phyloP scores from a whole-genome alignment of 2,329 filamentous ascomycete species.

The Alternaria angustiovoidea region DNA sequence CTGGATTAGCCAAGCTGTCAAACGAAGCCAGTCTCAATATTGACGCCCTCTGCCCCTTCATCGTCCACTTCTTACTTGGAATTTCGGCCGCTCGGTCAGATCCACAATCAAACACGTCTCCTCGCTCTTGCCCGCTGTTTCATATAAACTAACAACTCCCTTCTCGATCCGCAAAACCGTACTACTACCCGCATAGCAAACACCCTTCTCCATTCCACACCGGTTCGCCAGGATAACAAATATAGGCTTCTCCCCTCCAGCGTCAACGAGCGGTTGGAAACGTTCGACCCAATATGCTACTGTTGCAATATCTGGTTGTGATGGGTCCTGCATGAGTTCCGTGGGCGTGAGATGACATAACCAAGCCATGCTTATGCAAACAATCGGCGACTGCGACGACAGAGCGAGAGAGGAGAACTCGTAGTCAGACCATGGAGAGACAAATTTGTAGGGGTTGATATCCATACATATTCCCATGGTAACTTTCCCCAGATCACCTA shows the following conservation, averaged over 20 bases:
- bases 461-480: constrained; percentile 64
- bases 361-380: constrained; percentile 82
- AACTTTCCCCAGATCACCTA: constrained; percentile 49
- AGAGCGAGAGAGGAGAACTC: constrained; percentile 68
- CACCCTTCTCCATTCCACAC: constrained; percentile 70
- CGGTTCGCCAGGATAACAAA: constrained; percentile 77
- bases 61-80: constrained; percentile 42
- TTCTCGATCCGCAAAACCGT: constrained; percentile 71
- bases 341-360: constrained; percentile 65
- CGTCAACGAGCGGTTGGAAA: constrained; percentile 66
- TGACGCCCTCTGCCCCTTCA: constrained; percentile 11
- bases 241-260: constrained; percentile 58
- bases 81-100: constrained; percentile 56
- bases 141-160: constrained; percentile 73
- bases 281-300: constrained; percentile 78
- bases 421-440: constrained; percentile 64
- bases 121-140: constrained; percentile 73
- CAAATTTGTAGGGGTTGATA: constrained; percentile 70
- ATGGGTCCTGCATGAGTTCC: constrained; percentile 56
- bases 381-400: constrained; percentile 64
- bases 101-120: constrained; percentile 75
- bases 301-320: constrained; percentile 73
- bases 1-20: background rate
- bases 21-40: background rate
- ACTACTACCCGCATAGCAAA: constrained; percentile 77